Base-by-base conservation (phyloP, 331 rosid species). In the Quercus tomentella region DNA sequence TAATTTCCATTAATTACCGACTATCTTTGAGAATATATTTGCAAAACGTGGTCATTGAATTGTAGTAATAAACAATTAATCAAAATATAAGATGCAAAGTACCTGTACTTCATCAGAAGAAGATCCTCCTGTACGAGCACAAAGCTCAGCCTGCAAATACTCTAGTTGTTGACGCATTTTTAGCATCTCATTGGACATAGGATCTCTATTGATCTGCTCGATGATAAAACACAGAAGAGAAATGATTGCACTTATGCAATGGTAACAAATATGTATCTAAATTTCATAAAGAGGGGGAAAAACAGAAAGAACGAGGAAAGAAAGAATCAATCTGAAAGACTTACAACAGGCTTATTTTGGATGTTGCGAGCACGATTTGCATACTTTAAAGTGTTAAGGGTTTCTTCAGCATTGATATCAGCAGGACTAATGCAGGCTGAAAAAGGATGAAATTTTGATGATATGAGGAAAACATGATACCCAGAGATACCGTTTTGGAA, bases 311-410 rank as follows among this genome's bases (percentile, higher is more conserved):
- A 22, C 78, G 25, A 56, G 16, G 45, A 41, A 55, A 72, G 18
- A 60, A 18, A 23, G 22, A 22, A 16, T 30, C 49, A 52, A 61
- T 58, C 72, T 58, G 70, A 73, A 66, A 79, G 74, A 90, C 98
- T 92, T 84, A 96, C 99, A 77, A 96, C 90, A 72, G 99, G 99
- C 87, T 96, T 96, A 86, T 96, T 96, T 82, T 89, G 88, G 82
- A 96, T 96, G 85, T 96, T 96, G 76, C 99, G 99, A 16, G 99
- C 99, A 60, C 99, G 98, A 87, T 96, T 96, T 31, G 99, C 99
- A 58, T 96, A 96, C 87, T 96, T 96, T 79, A 96, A 89, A 86
- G 99, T 96, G 90, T 96, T 96, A 14, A 96, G 91, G 84, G 99
- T 96, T 87, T 96, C 99, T 91, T 96, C 99, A 28, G 97, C 98